These are phyloP conservation scores for Nicotiana noctiflora DNA, from an alignment of 257 asterid species.

Conservation along the genomic window DNA sequence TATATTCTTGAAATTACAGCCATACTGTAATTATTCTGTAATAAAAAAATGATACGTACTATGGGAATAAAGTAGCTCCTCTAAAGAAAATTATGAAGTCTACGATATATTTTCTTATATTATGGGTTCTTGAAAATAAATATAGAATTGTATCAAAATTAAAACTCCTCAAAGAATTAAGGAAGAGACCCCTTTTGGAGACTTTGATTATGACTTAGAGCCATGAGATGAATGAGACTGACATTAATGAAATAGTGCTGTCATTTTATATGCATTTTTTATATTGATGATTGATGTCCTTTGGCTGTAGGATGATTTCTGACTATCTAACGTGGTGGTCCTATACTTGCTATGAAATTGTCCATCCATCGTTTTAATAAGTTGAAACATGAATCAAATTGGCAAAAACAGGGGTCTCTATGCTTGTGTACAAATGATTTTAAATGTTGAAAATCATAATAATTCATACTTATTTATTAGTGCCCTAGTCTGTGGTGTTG, in stretches of 20 bases:
- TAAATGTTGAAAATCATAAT: not conserved
- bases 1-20: not conserved
- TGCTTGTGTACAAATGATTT: not conserved
- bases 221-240: not conserved
- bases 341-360: not conserved
- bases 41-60: too few relatives aligned
- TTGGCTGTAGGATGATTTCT: conserved; percentile 1
- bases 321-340: conserved; percentile 15
- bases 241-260: not conserved
- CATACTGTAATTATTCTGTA: not conserved
- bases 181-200: not conserved
- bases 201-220: not conserved
- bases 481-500: not conserved
- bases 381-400: conserved; percentile 1
- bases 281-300: conserved; percentile 7
- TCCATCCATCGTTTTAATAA: not conserved
- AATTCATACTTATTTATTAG: not conserved
- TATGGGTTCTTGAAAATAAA: not conserved
- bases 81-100: too few relatives aligned
- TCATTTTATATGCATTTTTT: not conserved
- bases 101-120: too few relatives aligned
- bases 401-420: not conserved
- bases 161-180: not conserved
- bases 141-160: not conserved
- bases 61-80: not conserved